These are phyloP conservation scores for Aureobasidium leucospermi DNA, from an alignment of 2,329 filamentous ascomycete species.

Conservation along the genomic window DNA sequence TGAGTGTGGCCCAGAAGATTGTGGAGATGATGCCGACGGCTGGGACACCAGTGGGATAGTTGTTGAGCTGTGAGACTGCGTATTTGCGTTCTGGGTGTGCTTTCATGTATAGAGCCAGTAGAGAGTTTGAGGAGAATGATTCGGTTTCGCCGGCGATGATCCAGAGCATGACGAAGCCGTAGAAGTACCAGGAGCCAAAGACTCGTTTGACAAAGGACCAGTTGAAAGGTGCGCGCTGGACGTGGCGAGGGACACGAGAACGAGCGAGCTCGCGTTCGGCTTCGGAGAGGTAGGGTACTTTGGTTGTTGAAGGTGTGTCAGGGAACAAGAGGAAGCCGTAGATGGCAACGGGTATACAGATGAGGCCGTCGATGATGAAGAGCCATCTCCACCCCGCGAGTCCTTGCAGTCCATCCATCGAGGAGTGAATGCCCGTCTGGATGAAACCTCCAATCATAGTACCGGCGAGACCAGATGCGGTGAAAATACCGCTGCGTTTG, in stretches of 20 bases:
- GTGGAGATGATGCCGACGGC: slow-evolving; percentile 50
- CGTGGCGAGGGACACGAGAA: slow-evolving; percentile 37
- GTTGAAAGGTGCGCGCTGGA: slow-evolving; percentile 39
- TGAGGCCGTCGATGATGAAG: slow-evolving; percentile 49
- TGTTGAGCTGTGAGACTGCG: slow-evolving; percentile 44
- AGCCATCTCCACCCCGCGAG: slow-evolving; percentile 50
- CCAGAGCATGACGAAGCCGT: slow-evolving; percentile 60
- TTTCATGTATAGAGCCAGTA: slow-evolving; percentile 48
- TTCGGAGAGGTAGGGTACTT: slow-evolving; percentile 38
- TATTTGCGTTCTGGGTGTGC: slow-evolving; percentile 37
- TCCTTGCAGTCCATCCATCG: slow-evolving; percentile 39
- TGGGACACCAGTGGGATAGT: slow-evolving; percentile 47
- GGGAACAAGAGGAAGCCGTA: slow-evolving; percentile 50
- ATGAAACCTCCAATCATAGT: slow-evolving; percentile 48
- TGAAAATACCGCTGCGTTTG: slow-evolving; percentile 46
- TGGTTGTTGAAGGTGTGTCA: slow-evolving; percentile 34
- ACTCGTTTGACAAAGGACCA: slow-evolving; percentile 48
- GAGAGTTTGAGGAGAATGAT: slow-evolving; percentile 58
- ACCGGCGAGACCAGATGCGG: slow-evolving; percentile 45
- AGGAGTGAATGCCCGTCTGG: slow-evolving; percentile 17
- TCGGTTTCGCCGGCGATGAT: slow-evolving; percentile 65
- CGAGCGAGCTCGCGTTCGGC: slow-evolving; percentile 37
- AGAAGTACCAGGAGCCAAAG: slow-evolving; percentile 56
- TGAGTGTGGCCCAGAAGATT: slow-evolving; percentile 62
- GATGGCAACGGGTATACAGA: slow-evolving; percentile 47